Base-by-base conservation (phyloP, 768 basidiomycete genomes). In the Dioszegia aurantiaca region DNA sequence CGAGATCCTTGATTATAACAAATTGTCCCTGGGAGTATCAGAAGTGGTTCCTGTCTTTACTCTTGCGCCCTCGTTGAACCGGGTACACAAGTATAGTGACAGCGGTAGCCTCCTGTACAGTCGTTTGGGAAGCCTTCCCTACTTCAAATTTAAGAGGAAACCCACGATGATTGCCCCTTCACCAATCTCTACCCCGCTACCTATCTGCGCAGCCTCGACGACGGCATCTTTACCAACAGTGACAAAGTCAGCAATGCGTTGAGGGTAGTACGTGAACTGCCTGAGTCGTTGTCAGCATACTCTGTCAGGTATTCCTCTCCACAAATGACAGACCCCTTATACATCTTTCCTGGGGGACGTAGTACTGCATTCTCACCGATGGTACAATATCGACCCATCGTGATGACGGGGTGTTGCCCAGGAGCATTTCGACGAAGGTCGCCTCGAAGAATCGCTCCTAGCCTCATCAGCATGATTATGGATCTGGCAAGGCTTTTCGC, bases 241-340 rank as follows among this genome's bases (percentile, higher is more conserved):
- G 23, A 98, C 95, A 72, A 90, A 86, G 77, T 98, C 93, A 2
- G 90, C 90, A 10, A 99, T 86, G 74, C 93, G 91, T 86, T 97
- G 90, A 4, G 94, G 94, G 70, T 98, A 97, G 78, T 93, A 97
- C 72, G 97, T 95, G 59, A 74, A 76, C 33, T 59, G 56, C 0
- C 76, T 56, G 21, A 26, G 4, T 28, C 43, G 45, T 3, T 11
- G 43, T 41, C 11, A 33, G 46, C n/a, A n/a, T 23, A n/a, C 11
- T 27, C 14, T 3, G 2, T 19, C 8, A 30, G 14, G 27, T 21
- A 21, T 3, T 9, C n/a, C 30, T 26, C 21, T 16, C 26, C 39
- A 40, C 4, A 2, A 10, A 21, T 6, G 14, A 60, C 76, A 53
- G 47, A 79, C 79, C 79, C 79, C 59, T 79, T 78, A 56, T 78